phyloP scores from a whole-genome alignment of 768 basidiomycete species.

The Tylopilus plumbeoviolaceoides region DNA sequence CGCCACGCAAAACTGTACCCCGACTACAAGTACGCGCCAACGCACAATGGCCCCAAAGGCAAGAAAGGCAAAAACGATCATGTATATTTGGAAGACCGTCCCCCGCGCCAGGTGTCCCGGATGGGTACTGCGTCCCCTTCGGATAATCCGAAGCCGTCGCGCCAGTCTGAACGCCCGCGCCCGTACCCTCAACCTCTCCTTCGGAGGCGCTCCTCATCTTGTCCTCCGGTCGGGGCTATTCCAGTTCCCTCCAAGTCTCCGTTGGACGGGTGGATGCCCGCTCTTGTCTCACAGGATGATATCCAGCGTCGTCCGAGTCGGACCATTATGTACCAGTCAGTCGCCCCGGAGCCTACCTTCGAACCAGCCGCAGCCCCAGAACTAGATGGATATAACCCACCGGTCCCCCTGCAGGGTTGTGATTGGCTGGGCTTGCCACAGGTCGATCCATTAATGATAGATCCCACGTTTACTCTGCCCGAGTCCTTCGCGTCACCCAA shows the following conservation, averaged over 20 bases:
- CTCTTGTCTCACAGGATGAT: constrained; percentile 28
- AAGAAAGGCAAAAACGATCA: constrained; percentile 19
- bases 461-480: background rate
- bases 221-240: constrained; percentile 36
- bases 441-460: constrained; percentile 1
- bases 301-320: constrained; percentile 33
- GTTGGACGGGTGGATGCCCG: constrained; percentile 18
- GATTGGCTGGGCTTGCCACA: constrained; percentile 17
- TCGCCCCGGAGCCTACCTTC: constrained; percentile 6
- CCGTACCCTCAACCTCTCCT: constrained; percentile 23
- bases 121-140: background rate
- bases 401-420: background rate
- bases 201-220: constrained; percentile 38
- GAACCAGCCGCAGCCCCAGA: constrained; percentile 4
- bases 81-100: constrained; percentile 6
- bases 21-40: constrained; percentile 40
- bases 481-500: background rate
- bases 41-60: constrained; percentile 15
- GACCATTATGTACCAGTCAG: constrained; percentile 33
- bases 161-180: constrained; percentile 15
- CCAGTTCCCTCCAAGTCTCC: constrained; percentile 21
- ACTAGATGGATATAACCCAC: background rate
- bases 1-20: constrained; percentile 40
- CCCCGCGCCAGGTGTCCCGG: constrained; percentile 9
- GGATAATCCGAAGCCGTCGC: constrained; percentile 4